A percentile compares a stretch with the other conserved stretches of the same genome.
Conservation (phyloP, 202 grass and related monocot genomes). For the Setaria viridis region DNA sequence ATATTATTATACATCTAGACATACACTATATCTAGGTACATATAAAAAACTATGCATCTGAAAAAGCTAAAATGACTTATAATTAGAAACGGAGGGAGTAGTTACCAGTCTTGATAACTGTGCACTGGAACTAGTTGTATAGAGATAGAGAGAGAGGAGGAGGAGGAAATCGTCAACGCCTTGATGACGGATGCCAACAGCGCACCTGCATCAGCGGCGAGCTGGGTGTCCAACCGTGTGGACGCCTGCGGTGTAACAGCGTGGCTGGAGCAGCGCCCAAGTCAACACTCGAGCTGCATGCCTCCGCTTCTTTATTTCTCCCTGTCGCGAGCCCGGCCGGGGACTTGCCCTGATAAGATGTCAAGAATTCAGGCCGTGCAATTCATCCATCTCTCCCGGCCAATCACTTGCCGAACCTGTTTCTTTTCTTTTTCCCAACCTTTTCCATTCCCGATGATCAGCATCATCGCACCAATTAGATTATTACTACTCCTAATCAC, state of each 20-base stretch:
- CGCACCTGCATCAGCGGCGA: constrained; percentile 3
- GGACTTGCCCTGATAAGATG: not conserved
- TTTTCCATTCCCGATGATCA: not conserved
- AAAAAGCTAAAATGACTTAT: too few species aligned
- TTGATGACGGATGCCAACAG: constrained; percentile 47
- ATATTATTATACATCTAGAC: too few species aligned
- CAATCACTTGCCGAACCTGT: constrained; percentile 46
- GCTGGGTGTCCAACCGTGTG: constrained; percentile 38
- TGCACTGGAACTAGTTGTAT: too few species aligned
- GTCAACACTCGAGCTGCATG: constrained; percentile 52
- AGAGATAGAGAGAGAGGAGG: too few species aligned
- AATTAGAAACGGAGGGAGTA: too few species aligned
- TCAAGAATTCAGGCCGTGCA: not conserved
- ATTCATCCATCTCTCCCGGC: not conserved
- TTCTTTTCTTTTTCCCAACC: not conserved
- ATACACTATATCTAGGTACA: too few species aligned
- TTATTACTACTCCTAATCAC: not conserved
- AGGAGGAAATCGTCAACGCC: constrained; percentile 44
- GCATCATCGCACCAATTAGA: not conserved
- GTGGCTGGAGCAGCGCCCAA: not conserved
- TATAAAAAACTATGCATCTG: too few species aligned
- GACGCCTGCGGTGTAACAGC: constrained; percentile 26
- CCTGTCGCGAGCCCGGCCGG: not conserved
- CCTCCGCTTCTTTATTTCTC: not conserved
- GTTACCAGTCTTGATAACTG: too few species aligned